phyloP scores from a whole-genome alignment of 2,329 filamentous ascomycete species.

The Domatiomyces globalis region DNA sequence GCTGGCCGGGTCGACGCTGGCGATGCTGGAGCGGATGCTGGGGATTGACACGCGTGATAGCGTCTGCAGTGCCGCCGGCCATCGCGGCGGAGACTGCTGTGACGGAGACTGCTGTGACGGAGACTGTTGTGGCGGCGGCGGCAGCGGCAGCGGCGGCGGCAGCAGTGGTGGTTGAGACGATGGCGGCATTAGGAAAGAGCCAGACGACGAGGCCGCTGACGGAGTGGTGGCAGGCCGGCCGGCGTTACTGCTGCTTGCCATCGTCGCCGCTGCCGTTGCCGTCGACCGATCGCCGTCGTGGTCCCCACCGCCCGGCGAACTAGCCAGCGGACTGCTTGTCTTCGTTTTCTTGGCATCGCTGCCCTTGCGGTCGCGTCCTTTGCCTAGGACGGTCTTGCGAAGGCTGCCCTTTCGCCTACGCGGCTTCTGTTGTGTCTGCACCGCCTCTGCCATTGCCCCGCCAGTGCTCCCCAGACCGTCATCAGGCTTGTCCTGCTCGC shows the following conservation, averaged over 20 bases:
- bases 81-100: constrained; percentile 11
- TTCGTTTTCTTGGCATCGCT: constrained; percentile 30
- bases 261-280: not conserved
- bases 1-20: constrained; percentile 23
- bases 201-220: constrained; percentile 7
- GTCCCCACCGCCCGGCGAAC: constrained; percentile 22
- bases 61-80: constrained; percentile 11
- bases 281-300: constrained; percentile 4
- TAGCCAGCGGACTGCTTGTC: constrained; percentile 25
- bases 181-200: not conserved
- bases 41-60: constrained; percentile 17
- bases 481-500: constrained; percentile 21
- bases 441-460: constrained; percentile 33
- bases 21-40: constrained; percentile 22
- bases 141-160: constrained; percentile 4
- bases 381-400: constrained; percentile 70
- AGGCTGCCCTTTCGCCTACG: constrained; percentile 69
- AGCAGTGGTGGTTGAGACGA: not conserved
- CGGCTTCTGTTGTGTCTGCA: constrained; percentile 37
- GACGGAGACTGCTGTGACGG: too few species aligned
- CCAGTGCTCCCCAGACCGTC: constrained; percentile 16
- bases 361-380: constrained; percentile 49
- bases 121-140: too few species aligned
- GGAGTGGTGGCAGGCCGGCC: not conserved
- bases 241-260: not conserved